Evolutionary conservation across 495 filamentous ascomycete genomes (phyloP).

Genomic region (Penicillium mononematosum): DNA sequence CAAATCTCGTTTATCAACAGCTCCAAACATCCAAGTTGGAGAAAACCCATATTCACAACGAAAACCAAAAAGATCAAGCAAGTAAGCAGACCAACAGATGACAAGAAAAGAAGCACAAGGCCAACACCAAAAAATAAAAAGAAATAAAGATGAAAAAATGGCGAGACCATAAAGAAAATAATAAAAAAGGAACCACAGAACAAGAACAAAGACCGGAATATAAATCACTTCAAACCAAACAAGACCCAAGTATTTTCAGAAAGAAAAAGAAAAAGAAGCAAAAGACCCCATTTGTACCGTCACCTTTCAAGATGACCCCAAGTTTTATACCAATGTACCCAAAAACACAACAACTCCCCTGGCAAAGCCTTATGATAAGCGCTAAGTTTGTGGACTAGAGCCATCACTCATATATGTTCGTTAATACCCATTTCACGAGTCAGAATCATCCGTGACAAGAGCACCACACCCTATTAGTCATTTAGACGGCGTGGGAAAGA

Average conservation of each 20-base stretch:
- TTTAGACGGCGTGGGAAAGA: conserved; percentile 26
- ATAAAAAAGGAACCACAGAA: conserved; percentile 3
- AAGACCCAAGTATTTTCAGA: conserved; percentile 14
- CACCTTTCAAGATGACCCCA: conserved; percentile 13
- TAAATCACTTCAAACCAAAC: background rate
- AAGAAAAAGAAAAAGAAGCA: conserved; percentile 6
- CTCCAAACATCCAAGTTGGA: conserved; percentile 9
- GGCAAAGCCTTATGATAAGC: conserved; percentile 21
- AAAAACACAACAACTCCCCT: conserved; percentile 22
- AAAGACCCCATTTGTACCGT: conserved; percentile 17
- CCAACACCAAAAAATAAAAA: conserved; percentile 9
- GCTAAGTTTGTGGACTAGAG: conserved; percentile 23
- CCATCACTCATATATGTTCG: conserved; percentile 30
- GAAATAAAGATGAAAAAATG: background rate
- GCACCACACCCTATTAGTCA: conserved; percentile 17
- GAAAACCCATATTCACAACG: conserved; percentile 21
- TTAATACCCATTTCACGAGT: conserved; percentile 13
- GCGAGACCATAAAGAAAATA: conserved; percentile 6
- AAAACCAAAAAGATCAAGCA: conserved; percentile 9
- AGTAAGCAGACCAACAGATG: conserved; percentile 24
- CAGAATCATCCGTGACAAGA: conserved; percentile 4
- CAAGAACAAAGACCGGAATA: conserved; percentile 12
- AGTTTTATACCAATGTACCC: conserved; percentile 19
- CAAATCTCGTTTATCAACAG: conserved; percentile 22
- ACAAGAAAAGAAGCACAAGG: conserved; percentile 6